Base-by-base conservation (phyloP, 2,329 filamentous ascomycete species). In the Trichoderma atroviride region DNA sequence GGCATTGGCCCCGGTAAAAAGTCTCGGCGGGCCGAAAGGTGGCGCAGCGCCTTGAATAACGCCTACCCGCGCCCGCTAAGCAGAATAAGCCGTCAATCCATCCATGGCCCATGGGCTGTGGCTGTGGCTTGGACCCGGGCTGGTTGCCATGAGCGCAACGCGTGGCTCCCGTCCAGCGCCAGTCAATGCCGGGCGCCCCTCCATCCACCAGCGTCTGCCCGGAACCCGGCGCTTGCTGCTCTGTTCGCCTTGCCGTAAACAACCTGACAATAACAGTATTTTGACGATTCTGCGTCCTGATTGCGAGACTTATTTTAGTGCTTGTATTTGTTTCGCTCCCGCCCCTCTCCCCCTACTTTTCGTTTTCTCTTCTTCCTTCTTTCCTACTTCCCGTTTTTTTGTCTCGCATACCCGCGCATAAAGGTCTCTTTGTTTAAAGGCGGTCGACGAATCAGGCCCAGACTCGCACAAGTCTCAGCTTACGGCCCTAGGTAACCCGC, bases 121-220 rank as follows among this genome's bases (percentile, higher is more conserved):
- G 55, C 55, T 58, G 55, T 58, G 33, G 29, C 55, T 58, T 29
- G 9, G 33, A 10, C 33, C 10, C 11, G 33, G 52, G n/a, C 55
- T 19, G 57, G 57, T 59, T 59, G 59, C 59, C 40, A 52, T 62
- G 24, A 29, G 16, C 40, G 59, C 57, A 60, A 57, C 55, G 55
- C 55, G 55, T 57, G 55, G 55, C 55, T 57, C 55, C 55, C 55
- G 19, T 57, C 29, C 16, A 50, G 47, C 40, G 22, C 47, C 24
- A 50, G 47, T 50, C 47, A 50, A 43, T 43, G 57, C 57, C 37
- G 57, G 40, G 35, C 11, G 35, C 11, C 31, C n/a, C 22, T n/a
- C 22, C 57, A 22, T 43, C 33, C 33, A 13, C 19, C 57, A 24
- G 14, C 57, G 11, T 4, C 22, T 24, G 7, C 14, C 13, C 35